Conservation (phyloP, 176 grass and related monocot genomes). For the Avena insularis region DNA sequence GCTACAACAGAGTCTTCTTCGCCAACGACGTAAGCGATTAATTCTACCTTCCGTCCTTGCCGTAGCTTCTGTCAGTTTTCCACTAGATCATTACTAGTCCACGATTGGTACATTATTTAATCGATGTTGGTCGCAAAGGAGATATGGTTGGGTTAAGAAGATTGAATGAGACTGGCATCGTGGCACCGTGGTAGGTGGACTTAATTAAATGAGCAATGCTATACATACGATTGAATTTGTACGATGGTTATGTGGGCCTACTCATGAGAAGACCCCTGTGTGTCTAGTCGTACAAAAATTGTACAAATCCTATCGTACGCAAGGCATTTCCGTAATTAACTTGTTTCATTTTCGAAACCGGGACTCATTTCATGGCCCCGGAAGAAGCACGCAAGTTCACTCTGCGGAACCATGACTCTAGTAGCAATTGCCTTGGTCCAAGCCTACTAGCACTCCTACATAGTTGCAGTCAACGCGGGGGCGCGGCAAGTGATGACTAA, state of each 20-base stretch:
- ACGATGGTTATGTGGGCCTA: no score
- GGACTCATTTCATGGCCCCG: neutral
- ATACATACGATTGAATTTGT: no score
- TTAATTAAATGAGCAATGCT: neutral
- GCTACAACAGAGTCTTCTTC: slow-evolving; percentile 73
- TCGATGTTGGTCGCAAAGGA: neutral
- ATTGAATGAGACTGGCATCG: neutral
- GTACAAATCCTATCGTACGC: no score
- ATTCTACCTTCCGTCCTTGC: no score
- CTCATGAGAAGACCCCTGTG: no score
- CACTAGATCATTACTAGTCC: neutral
- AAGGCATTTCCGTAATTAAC: no score
- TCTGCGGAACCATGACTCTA: neutral
- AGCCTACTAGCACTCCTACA: no score
- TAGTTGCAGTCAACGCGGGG: no score
- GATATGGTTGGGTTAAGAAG: neutral
- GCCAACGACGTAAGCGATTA: slow-evolving; percentile 57
- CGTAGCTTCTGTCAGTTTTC: neutral
- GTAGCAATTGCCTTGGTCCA: neutral
- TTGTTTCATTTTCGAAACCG: no score
- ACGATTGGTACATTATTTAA: neutral
- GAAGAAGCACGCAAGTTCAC: neutral
- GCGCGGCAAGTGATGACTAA: no score
- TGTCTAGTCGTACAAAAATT: no score
- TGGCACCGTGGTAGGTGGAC: neutral